Conservation (phyloP, 106 monocot species). For the Allium fistulosum region DNA sequence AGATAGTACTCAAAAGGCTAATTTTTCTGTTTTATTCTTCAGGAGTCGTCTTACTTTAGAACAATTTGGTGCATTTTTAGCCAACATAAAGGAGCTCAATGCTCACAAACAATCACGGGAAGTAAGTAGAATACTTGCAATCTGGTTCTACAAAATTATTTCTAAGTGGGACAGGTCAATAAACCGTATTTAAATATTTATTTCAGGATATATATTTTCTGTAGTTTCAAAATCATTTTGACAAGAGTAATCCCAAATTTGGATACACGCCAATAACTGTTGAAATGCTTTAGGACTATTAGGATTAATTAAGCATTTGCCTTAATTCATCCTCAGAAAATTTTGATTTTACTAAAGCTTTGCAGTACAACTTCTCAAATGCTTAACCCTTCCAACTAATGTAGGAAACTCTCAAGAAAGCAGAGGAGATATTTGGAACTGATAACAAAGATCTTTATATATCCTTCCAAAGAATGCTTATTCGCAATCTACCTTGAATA, state of each 20-base stretch:
- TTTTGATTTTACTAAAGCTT: neutral
- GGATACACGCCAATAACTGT: too few species aligned
- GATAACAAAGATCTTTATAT: slow-evolving; percentile 82
- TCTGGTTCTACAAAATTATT: neutral
- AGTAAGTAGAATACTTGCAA: slow-evolving; percentile 17
- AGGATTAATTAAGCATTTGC: too few species aligned
- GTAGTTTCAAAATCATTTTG: too few species aligned
- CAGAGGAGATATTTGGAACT: slow-evolving; percentile 79
- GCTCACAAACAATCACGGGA: slow-evolving; percentile 82
- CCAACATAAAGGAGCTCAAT: slow-evolving; percentile 95
- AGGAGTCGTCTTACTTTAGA: slow-evolving; percentile 92
- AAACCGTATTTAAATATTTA: too few species aligned
- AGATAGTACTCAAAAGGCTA: neutral
- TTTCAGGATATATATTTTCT: too few species aligned
- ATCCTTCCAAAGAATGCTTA: slow-evolving; percentile 72
- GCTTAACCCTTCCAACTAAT: slow-evolving; percentile 1
- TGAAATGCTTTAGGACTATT: too few species aligned
- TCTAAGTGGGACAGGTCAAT: too few species aligned
- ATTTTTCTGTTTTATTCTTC: slow-evolving; percentile 6
- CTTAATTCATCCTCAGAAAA: too few species aligned
- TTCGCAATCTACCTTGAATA: slow-evolving; percentile 26
- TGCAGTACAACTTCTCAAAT: neutral
- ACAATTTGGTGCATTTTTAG: slow-evolving; percentile 89
- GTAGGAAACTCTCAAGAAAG: slow-evolving; percentile 77
- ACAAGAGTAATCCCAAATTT: too few species aligned